Evolutionary conservation across 345 rosid species (phyloP), one percentile per base, ranked within the genome.

Genomic region (Syzygium aqueum): DNA sequence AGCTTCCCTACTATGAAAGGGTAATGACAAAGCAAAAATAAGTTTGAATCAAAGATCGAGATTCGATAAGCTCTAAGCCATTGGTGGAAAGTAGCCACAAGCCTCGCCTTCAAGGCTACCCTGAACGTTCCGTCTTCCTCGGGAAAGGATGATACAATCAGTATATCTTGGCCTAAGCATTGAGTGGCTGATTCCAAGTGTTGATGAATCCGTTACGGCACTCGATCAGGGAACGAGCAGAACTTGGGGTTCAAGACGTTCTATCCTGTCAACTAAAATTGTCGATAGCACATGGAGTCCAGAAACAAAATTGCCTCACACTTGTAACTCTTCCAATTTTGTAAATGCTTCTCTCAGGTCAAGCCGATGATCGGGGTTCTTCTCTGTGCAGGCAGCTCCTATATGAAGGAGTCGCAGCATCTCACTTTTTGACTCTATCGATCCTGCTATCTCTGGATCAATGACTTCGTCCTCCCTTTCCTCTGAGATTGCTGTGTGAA

Each of bases 301-400:
- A 37, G 49, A 21, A 73, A 10, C 49, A 21, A 57, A 53, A 57
- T 80, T 30, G 30, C 51, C 56, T 87, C 63, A 84, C 63, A 87
- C 89, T 54, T 59, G 84, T 83, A 93, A 37, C 82, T 90, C 93
- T 40, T 90, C 87, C 88, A 96, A 88, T 88, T 89, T 92, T 65
- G 88, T 91, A 37, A 93, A 73, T 56, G 96, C 98, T 89, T 95
- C 95, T 57, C 43, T 88, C 89, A 95, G 89, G 84, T 90, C 93
- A 33, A 92, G 86, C 78, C 99, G 90, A 28, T 40, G 85, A 57
- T 91, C 89, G 0, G 96, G 95, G 89, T 90, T 88, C 3, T 86
- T 89, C 89, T 91, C 89, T 2, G 93, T 90, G 85, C 99, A 97
- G 59, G 90, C 93, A 23, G 87, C 91, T 40, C 96, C 98, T 51